phyloP scores from a whole-genome alignment of 176 grass and related monocot genomes.

The Rhipidocladum racemiflorum region DNA sequence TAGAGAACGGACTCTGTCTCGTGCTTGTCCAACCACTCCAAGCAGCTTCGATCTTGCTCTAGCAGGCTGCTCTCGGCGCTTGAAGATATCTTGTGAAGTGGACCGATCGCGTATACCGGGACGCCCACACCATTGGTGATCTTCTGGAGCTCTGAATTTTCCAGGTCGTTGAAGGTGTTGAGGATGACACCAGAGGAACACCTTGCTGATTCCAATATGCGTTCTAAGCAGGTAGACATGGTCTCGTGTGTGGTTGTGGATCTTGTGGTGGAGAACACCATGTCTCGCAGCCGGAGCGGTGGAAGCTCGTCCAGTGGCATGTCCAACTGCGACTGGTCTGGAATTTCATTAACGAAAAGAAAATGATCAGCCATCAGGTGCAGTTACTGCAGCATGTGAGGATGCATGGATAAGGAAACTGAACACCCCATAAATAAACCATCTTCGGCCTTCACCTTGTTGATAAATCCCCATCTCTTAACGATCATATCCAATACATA shows the following conservation, averaged over 20 bases:
- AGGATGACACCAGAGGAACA: constrained; percentile 26
- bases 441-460: no score
- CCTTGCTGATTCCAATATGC: not conserved
- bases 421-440: no score
- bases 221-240: not conserved
- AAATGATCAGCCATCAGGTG: not conserved
- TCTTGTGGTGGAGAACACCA: constrained; percentile 13
- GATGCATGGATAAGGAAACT: no score
- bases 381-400: not conserved
- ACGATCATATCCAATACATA: no score
- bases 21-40: constrained; percentile 36
- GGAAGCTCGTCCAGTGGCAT: constrained; percentile 19
- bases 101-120: constrained; percentile 12
- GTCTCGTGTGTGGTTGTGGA: not conserved
- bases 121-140: not conserved
- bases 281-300: constrained; percentile 32
- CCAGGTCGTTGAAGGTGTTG: constrained; percentile 36
- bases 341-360: not conserved
- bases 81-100: constrained; percentile 37
- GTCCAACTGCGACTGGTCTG: constrained; percentile 14
- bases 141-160: not conserved
- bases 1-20: constrained; percentile 28
- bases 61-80: constrained; percentile 1
- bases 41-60: not conserved
- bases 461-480: no score